phyloP scores from a whole-genome alignment of 164 flowering plant species.

The Sextonia rubra region DNA sequence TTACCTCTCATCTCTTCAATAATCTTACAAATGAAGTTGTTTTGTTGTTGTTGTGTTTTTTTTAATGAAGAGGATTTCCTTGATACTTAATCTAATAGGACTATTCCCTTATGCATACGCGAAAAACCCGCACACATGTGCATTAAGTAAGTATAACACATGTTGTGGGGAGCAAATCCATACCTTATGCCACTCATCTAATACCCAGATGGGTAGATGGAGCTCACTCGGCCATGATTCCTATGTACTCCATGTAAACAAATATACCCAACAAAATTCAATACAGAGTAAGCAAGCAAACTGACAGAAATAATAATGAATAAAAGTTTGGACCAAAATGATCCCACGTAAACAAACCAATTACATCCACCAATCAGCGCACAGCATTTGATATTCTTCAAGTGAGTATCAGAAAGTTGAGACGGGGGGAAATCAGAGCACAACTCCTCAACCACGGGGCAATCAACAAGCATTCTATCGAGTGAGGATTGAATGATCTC shows the following conservation, averaged over 20 bases:
- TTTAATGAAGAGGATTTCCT: too few species aligned
- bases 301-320: neutral
- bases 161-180: too few species aligned
- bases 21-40: too few species aligned
- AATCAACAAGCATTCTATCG: neutral
- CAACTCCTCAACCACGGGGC: neutral
- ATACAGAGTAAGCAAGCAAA: neutral
- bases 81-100: too few species aligned
- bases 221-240: too few species aligned
- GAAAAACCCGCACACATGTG: too few species aligned
- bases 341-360: neutral
- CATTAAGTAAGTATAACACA: too few species aligned
- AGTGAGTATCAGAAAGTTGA: neutral
- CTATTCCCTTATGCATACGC: too few species aligned
- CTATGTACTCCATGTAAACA: neutral
- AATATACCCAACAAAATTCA: neutral
- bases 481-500: neutral
- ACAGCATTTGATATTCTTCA: slow-evolving; percentile 1
- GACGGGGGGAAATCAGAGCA: neutral
- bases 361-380: neutral
- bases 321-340: neutral
- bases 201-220: too few species aligned
- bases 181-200: too few species aligned
- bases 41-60: too few species aligned
- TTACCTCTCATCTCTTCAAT: too few species aligned